Evolutionary conservation across 306 rosid species (phyloP).

Genomic region (Mimosa pudica): DNA sequence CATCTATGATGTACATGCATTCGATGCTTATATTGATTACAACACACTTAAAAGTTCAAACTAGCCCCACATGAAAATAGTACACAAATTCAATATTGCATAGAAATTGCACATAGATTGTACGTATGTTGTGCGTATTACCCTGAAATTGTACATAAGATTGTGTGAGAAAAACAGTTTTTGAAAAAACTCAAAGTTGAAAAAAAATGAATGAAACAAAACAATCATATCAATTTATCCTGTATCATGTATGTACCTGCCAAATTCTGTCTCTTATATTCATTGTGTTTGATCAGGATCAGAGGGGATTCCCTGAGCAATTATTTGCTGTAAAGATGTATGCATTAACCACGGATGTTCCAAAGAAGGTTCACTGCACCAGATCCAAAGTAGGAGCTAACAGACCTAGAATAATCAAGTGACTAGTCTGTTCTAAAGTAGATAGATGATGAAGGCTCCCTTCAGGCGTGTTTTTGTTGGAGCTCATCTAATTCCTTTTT

Average conservation of each 20-base stretch:
- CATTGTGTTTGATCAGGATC: constrained; percentile 63
- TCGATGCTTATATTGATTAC: not conserved
- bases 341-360: constrained; percentile 69
- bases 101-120: not conserved
- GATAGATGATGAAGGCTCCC: not conserved
- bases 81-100: not conserved
- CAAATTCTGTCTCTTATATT: not conserved
- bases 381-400: constrained; percentile 63
- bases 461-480: not conserved
- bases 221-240: not conserved
- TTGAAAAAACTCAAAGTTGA: not conserved
- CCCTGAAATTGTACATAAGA: not conserved
- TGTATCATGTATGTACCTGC: not conserved
- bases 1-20: not conserved
- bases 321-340: constrained; percentile 92
- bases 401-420: constrained; percentile 76
- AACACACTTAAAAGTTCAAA: not conserved
- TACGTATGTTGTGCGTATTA: not conserved
- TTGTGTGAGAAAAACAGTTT: not conserved
- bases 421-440: constrained; percentile 32
- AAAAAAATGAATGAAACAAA: not conserved
- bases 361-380: constrained; percentile 57
- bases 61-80: not conserved
- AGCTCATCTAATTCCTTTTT: not conserved
- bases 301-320: constrained; percentile 74